Percentiles rank a stretch among this genome's conserved stretches.
These are phyloP conservation scores for Copromyces sp. DNA, from an alignment of 495 filamentous ascomycete species.

Conservation along the genomic window DNA sequence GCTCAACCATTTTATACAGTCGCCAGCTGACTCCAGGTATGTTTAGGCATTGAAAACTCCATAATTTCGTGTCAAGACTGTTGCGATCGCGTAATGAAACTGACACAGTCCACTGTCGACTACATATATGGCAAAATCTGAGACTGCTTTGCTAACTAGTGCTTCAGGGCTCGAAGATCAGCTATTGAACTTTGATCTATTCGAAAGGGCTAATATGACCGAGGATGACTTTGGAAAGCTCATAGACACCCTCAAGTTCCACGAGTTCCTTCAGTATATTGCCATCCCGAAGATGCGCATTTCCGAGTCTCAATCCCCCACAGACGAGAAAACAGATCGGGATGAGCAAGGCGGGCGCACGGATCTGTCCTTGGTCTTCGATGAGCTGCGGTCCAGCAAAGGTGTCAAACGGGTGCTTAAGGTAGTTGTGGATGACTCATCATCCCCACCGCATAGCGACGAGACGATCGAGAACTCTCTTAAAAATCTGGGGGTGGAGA, in stretches of 20 bases:
- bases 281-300: slow-evolving; percentile 16
- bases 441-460: slow-evolving; percentile 21
- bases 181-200: slow-evolving; percentile 20
- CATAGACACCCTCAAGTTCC: slow-evolving; percentile 19
- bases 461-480: slow-evolving; percentile 26
- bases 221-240: slow-evolving; percentile 8
- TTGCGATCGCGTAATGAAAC: background rate
- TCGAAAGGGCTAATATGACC: slow-evolving; percentile 11
- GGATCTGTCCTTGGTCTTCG: slow-evolving; percentile 19
- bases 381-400: slow-evolving; percentile 9
- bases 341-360: slow-evolving; percentile 9
- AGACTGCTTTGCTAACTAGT: background rate
- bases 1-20: slow-evolving; percentile 17
- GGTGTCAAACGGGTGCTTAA: slow-evolving; percentile 21
- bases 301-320: background rate
- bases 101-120: background rate
- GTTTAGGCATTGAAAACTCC: background rate
- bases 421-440: slow-evolving; percentile 24
- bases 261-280: slow-evolving; percentile 25
- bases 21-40: background rate
- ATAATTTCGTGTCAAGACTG: background rate
- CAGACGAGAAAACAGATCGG: background rate
- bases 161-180: background rate
- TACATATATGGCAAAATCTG: background rate
- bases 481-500: slow-evolving; percentile 18